Conservation (phyloP, 2,329 filamentous ascomycete genomes). For the Diaporthe sp. region DNA sequence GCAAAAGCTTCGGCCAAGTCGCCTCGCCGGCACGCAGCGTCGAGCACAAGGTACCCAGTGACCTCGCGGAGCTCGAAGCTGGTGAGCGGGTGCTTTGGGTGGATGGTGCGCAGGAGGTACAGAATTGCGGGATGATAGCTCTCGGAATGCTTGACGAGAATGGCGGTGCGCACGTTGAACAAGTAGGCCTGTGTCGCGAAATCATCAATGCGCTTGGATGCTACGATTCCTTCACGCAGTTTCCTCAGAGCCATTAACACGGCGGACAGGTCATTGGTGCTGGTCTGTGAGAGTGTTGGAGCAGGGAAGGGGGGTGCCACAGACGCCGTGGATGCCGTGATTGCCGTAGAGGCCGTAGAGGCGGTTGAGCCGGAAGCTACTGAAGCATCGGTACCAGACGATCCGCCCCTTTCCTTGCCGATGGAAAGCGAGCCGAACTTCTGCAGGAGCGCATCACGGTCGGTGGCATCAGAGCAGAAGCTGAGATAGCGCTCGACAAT, state of each 20-base stretch:
- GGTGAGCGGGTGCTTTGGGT: conserved; percentile 77
- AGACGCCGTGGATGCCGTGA: conserved; percentile 29
- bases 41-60: conserved; percentile 84
- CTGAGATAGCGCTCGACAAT: conserved; percentile 91
- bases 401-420: conserved; percentile 41
- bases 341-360: conserved; percentile 42
- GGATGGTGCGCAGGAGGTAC: conserved; percentile 81
- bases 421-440: conserved; percentile 78
- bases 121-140: conserved; percentile 91
- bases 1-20: conserved; percentile 82
- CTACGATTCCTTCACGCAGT: conserved; percentile 89
- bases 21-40: conserved; percentile 86
- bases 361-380: conserved; percentile 32
- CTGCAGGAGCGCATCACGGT: conserved; percentile 79
- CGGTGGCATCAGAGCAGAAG: conserved; percentile 83
- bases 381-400: conserved; percentile 41
- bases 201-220: conserved; percentile 79
- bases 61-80: conserved; percentile 83
- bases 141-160: conserved; percentile 85
- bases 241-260: conserved; percentile 91
- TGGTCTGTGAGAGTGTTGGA: conserved; percentile 45
- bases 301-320: conserved; percentile 36
- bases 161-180: conserved; percentile 88
- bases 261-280: conserved; percentile 76
- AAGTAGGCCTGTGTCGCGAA: conserved; percentile 93